Evolutionary conservation across 495 filamentous ascomycete genomes (phyloP), one percentile per base, ranked within the genome.

Genomic region (Xylaria castorea): DNA sequence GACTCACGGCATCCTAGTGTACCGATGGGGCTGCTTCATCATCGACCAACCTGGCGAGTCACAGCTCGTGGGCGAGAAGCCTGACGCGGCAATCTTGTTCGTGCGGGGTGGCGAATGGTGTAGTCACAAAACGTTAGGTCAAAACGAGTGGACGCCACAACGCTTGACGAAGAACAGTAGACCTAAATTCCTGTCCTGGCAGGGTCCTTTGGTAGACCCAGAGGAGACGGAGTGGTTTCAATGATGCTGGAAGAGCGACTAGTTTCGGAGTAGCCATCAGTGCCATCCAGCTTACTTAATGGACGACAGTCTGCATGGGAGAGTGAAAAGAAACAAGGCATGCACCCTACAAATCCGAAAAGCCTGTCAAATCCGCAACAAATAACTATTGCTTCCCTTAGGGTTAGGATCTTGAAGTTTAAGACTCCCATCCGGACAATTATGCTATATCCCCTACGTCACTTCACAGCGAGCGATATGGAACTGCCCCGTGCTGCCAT

Each of bases 11-110:
- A 7, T 32, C 18, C 12, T 8, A 57, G 53, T 66, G 32, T 66
- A 66, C 16, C 64, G 64, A 22, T 66, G 64, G 64, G 63, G 64
- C 11, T 66, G 64, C 46, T 66, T 66, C 30, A 66, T 66, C 11
- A 38, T 53, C 38, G 64, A 65, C 18, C 9, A 48, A 1, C 62
- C 32, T 25, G 44, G 46, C 18, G 64, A 66, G 46, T 51, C 64
- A 20, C 44, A 38, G 32, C 64, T 66, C 30, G 64, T 66, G 18
- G 3, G 44, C 30, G 64, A 66, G 44, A 25, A 46, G 9, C 44
- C 64, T 5, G 64, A 66, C 16, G 30, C 44, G 20, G 64, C 64
- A 7, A 50, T 66, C 44, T 53, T 66, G 64, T 66, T 66, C 20
- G 64, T 66, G 18, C 53, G 64, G 20, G 64, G 64, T 16, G 46